A percentile compares a stretch with the other conserved stretches of the same genome.
Evolutionary conservation across 2,329 filamentous ascomycete species (phyloP).

Genomic region (Botrytis pseudocinerea): DNA sequence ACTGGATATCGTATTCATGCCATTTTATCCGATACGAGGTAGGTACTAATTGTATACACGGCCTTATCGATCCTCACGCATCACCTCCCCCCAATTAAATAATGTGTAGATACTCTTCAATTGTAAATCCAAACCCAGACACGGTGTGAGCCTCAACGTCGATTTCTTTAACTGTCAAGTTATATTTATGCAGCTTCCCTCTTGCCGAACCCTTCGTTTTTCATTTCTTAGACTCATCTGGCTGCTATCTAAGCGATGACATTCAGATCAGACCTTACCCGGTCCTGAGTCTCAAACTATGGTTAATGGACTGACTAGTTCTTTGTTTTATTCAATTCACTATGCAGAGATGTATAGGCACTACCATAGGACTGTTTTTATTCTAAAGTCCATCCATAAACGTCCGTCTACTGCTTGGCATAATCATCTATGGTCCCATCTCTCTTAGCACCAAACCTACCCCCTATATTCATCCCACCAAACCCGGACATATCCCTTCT

Average conservation of each 20-base stretch:
- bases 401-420: conserved; percentile 25
- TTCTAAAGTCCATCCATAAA: not conserved
- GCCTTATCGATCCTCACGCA: not conserved
- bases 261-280: not conserved
- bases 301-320: too few relatives aligned
- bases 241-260: not conserved
- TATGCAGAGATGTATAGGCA: not conserved
- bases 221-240: not conserved
- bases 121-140: not conserved
- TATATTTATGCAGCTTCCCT: not conserved
- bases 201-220: not conserved
- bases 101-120: not conserved
- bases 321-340: not conserved
- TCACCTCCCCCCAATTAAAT: not conserved
- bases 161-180: not conserved
- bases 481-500: conserved; percentile 79
- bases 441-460: conserved; percentile 46
- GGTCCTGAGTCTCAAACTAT: not conserved
- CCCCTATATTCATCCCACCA: conserved; percentile 63
- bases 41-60: too few relatives aligned
- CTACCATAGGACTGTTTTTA: not conserved
- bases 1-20: not conserved
- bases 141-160: not conserved
- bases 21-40: not conserved
- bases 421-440: conserved; percentile 32